Evolutionary conservation across 2,329 filamentous ascomycete genomes (phyloP).

Genomic region (Aspergillus phoenicis): DNA sequence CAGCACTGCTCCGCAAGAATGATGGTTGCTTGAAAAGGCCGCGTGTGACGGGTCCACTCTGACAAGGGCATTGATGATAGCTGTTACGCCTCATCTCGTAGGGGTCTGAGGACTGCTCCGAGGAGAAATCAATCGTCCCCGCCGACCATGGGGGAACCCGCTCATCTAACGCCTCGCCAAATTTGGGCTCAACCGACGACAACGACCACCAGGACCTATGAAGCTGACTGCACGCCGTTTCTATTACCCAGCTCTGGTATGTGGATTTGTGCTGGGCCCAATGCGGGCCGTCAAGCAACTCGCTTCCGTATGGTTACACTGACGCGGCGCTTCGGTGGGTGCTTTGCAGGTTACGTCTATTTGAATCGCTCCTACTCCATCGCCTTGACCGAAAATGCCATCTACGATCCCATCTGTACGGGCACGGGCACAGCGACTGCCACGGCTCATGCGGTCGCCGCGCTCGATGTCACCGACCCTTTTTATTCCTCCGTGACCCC

Average conservation of each 20-base stretch:
- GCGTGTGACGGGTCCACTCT: not conserved
- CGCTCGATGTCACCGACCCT: slow-evolving; percentile 74
- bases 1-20: not conserved
- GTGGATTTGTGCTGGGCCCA: slow-evolving; percentile 16
- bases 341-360: slow-evolving; percentile 41
- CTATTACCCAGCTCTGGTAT: slow-evolving; percentile 62
- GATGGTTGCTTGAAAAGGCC: not conserved
- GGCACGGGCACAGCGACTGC: slow-evolving; percentile 38
- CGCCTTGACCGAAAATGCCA: slow-evolving; percentile 51
- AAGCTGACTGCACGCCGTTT: slow-evolving; percentile 63
- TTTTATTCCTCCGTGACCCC: slow-evolving; percentile 95
- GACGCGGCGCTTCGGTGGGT: slow-evolving; percentile 3
- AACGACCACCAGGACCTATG: slow-evolving; percentile 39
- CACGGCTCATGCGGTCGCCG: slow-evolving; percentile 46
- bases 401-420: slow-evolving; percentile 55
- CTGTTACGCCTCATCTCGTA: too few relatives aligned
- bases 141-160: slow-evolving; percentile 38
- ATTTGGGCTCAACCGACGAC: slow-evolving; percentile 45
- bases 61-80: not conserved
- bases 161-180: slow-evolving; percentile 40
- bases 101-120: not conserved
- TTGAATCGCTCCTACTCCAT: slow-evolving; percentile 46
- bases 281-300: not conserved
- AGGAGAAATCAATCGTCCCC: not conserved
- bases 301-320: slow-evolving; percentile 3